A percentile compares a stretch with the other conserved stretches of the same genome.
These are phyloP conservation scores for Amyloporia xantha DNA, from an alignment of 768 basidiomycete genomes.

Conservation along the genomic window DNA sequence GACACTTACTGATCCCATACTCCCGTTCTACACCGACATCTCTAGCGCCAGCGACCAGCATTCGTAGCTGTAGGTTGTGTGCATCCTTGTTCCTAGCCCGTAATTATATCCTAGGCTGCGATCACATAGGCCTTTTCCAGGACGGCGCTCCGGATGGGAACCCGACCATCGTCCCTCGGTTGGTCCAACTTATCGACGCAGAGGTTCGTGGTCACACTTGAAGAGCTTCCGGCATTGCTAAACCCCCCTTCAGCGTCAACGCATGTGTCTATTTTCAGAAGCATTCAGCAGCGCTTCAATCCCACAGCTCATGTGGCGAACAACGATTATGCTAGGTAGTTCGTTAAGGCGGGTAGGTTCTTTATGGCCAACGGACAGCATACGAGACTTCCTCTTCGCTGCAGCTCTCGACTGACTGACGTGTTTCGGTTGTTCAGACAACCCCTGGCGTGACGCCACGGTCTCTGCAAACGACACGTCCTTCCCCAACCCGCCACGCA, in stretches of 20 bases:
- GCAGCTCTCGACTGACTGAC: not conserved
- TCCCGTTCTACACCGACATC: constrained; percentile 45
- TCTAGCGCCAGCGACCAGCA: constrained; percentile 46
- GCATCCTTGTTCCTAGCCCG: constrained; percentile 8
- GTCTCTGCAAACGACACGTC: constrained; percentile 48
- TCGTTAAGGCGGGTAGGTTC: constrained; percentile 46
- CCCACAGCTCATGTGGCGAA: constrained; percentile 38
- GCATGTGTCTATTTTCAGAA: constrained; percentile 56
- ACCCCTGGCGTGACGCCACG: constrained; percentile 68
- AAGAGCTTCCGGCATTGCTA: not conserved
- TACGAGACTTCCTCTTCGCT: constrained; percentile 29
- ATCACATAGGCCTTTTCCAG: constrained; percentile 53
- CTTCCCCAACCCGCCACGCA: constrained; percentile 40
- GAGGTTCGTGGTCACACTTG: constrained; percentile 29
- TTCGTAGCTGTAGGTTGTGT: constrained; percentile 72
- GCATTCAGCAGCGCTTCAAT: constrained; percentile 44
- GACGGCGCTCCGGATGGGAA: constrained; percentile 32
- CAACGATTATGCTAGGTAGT: constrained; percentile 54
- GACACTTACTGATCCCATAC: constrained; percentile 34
- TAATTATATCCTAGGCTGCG: constrained; percentile 40
- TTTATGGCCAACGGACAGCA: constrained; percentile 68
- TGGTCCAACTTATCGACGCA: constrained; percentile 50
- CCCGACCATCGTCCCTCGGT: constrained; percentile 46
- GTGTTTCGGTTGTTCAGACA: constrained; percentile 36
- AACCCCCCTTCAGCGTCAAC: constrained; percentile 46